phyloP scores from a whole-genome alignment of 257 asterid genomes.

The Handroanthus guayacan region DNA sequence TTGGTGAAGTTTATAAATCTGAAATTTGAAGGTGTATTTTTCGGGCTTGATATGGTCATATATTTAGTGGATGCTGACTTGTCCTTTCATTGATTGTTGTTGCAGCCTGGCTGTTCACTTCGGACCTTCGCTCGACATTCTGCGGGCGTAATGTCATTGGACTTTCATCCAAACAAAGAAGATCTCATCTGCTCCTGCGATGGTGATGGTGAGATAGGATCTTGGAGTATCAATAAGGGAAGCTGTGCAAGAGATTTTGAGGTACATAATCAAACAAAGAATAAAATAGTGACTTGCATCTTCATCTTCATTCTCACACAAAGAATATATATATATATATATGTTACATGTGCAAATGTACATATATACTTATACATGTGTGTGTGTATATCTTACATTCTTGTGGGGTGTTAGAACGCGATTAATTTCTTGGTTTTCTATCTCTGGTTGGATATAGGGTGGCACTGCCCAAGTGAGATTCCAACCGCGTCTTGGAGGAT shows the following conservation, averaged over 20 bases:
- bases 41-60: not conserved
- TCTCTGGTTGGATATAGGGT: conserved; percentile 62
- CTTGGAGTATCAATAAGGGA: conserved; percentile 85
- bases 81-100: conserved; percentile 22
- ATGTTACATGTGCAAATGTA: no score
- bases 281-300: not conserved
- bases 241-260: conserved; percentile 74
- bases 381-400: not conserved
- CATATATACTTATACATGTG: not conserved
- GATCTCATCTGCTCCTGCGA: conserved; percentile 95
- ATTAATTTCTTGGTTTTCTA: conserved; percentile 10
- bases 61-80: not conserved
- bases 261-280: conserved; percentile 47
- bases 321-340: not conserved
- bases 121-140: conserved; percentile 92
- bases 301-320: not conserved
- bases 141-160: conserved; percentile 86
- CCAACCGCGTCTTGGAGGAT: conserved; percentile 90
- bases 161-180: conserved; percentile 94
- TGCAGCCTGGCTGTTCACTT: conserved; percentile 84
- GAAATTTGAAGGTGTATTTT: no score
- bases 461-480: conserved; percentile 90
- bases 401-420: not conserved
- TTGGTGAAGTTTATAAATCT: no score
- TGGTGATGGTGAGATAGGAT: conserved; percentile 92